Percentiles rank a stretch among this genome's conserved stretches.
These are phyloP conservation scores for Microdochium nivale DNA, from an alignment of 2,329 filamentous ascomycete genomes.

Conservation along the genomic window DNA sequence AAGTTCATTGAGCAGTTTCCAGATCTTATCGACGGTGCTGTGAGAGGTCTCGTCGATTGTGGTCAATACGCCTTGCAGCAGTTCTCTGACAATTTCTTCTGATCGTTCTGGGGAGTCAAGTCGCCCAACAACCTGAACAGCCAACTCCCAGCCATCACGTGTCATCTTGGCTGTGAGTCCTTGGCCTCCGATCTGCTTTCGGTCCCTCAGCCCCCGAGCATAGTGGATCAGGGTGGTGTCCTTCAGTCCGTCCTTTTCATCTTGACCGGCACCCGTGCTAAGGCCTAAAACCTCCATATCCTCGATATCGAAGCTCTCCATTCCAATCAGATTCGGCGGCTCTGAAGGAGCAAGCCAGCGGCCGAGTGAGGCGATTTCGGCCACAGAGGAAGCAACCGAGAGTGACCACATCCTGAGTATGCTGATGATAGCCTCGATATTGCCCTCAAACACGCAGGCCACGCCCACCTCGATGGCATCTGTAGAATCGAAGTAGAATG, in stretches of 20 bases:
- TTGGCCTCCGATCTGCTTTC: constrained; percentile 34
- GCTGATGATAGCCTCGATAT: constrained; percentile 65
- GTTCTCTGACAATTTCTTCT: constrained; percentile 62
- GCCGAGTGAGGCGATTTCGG: constrained; percentile 75
- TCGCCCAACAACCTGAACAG: constrained; percentile 72
- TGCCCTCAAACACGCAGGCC: constrained; percentile 75
- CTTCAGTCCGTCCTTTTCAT: constrained; percentile 59
- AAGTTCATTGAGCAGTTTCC: constrained; percentile 67
- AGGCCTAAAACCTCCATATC: constrained; percentile 77
- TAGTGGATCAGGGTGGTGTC: constrained; percentile 74
- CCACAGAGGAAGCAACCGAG: constrained; percentile 66
- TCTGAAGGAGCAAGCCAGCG: constrained; percentile 67
- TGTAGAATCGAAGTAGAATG: constrained; percentile 69
- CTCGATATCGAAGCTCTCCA: constrained; percentile 68
- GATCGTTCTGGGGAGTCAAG: constrained; percentile 66
- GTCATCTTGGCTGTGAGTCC: constrained; percentile 21
- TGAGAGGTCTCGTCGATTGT: constrained; percentile 57
- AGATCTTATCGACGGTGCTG: constrained; percentile 71
- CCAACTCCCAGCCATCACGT: constrained; percentile 80
- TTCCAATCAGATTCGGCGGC: constrained; percentile 41
- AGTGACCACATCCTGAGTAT: constrained; percentile 75
- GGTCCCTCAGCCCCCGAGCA: constrained; percentile 56
- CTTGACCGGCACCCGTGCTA: constrained; percentile 43
- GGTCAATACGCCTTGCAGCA: constrained; percentile 60
- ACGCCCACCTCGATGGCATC: constrained; percentile 73